Evolutionary conservation across 1,284 basidiomycete genomes (phyloP).

Genomic region (Cerrena zonata): DNA sequence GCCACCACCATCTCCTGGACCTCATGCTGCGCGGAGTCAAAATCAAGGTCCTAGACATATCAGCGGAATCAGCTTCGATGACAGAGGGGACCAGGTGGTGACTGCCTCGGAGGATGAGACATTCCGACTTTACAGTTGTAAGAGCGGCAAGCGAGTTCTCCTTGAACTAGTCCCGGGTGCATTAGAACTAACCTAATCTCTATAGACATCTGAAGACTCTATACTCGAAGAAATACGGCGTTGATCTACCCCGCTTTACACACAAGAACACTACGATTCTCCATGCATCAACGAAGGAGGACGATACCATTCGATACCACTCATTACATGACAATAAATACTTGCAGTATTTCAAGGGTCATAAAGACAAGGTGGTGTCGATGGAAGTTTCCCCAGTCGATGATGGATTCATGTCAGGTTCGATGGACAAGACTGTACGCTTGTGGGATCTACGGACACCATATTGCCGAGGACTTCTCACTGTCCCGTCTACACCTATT

Average conservation of each 20-base stretch:
- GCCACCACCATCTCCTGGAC: conserved; percentile 44
- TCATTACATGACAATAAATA: conserved; percentile 95
- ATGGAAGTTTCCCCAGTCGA: conserved; percentile 89
- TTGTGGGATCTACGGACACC: conserved; percentile 90
- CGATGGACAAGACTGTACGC: conserved; percentile 90
- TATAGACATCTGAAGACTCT: conserved; percentile 69
- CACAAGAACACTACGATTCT: conserved; percentile 83
- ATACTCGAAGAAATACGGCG: conserved; percentile 94
- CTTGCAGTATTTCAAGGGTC: conserved; percentile 91
- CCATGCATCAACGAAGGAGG: conserved; percentile 91
- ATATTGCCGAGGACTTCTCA: conserved; percentile 68
- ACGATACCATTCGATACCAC: conserved; percentile 92
- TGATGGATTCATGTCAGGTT: conserved; percentile 93
- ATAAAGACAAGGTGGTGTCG: conserved; percentile 84
- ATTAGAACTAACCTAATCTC: conserved; percentile 24
- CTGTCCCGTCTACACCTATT: conserved; percentile 69
- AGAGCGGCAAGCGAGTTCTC: conserved; percentile 83
- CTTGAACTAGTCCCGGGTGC: conserved; percentile 22
- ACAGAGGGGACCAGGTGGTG: conserved; percentile 79
- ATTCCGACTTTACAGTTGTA: conserved; percentile 83
- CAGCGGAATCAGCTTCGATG: conserved; percentile 87
- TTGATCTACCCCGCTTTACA: conserved; percentile 89
- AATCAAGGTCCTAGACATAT: conserved; percentile 60
- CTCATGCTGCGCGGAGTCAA: conserved; percentile 33
- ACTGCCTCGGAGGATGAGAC: conserved; percentile 92